Base-by-base conservation (phyloP, 768 basidiomycete species). In the Russula sp. region DNA sequence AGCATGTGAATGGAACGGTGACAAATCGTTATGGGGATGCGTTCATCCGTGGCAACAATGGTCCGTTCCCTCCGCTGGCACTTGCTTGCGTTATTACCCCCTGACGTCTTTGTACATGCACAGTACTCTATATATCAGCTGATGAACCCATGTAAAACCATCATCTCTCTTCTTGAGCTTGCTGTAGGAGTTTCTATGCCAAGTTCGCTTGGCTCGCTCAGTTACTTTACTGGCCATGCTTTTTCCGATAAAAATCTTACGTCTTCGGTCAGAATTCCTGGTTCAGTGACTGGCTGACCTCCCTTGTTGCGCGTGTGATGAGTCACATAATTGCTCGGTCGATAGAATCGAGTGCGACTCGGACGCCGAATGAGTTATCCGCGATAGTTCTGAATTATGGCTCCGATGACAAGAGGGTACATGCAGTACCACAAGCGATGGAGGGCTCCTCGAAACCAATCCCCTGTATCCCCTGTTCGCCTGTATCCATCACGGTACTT, bases 1-100 rank as follows among this genome's bases (percentile, higher is more conserved):
- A 99, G 76, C 86, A 94, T 74, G 92, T 96, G 11, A 88, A 90
- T 67, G 95, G 94, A 3, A 70, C 76, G 20, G 82, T 90, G 53
- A 95, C 91, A 34, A 96, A 95, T 72, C 83, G 81, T 63, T 98
- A 97, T 71, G 95, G 96, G 2, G 96, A 99, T 75, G 90, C 94
- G 30, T 99, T 98, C 76, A 91, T 99, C 65, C 80, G 94, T 52
- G 94, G 94, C 32, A 95, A 96, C 75, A 97, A 95, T 75, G 93
- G 94, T 92, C 18, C 26, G 63, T 49, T 20, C 11, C n/a, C 26
- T 30, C 28, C 28, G 48, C 14, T 28, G 46, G 11, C 30, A 46
- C 18, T 2, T 24, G 16, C 46, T 52, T 32, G 34, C 48, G 8
- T 30, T 22, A 16, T 3, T 42, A 2, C 28, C 2, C 4, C 3